Conservation (phyloP, 2,329 filamentous ascomycete genomes). For the Epichloe baconii region DNA sequence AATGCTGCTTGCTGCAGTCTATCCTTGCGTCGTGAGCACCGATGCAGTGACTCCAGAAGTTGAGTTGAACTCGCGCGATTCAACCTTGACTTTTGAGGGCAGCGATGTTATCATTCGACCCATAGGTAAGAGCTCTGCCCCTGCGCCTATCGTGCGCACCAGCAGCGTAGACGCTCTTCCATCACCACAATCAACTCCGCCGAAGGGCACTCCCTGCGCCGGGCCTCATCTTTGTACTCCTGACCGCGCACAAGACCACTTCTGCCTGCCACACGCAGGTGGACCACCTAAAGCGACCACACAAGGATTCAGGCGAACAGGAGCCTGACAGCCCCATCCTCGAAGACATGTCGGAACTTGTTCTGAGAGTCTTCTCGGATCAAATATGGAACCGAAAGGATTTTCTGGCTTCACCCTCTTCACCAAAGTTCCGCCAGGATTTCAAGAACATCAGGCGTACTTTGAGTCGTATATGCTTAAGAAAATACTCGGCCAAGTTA, state of each 20-base stretch:
- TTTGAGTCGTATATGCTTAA: constrained; percentile 84
- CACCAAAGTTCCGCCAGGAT: constrained; percentile 79
- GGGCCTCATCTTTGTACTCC: constrained; percentile 79
- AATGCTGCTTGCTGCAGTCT: constrained; percentile 65
- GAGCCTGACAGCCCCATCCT: constrained; percentile 56
- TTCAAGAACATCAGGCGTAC: constrained; percentile 87
- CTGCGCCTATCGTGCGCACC: constrained; percentile 61
- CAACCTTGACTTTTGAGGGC: constrained; percentile 71
- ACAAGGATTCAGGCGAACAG: constrained; percentile 17
- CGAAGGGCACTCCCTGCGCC: constrained; percentile 49
- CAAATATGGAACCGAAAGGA: constrained; percentile 80
- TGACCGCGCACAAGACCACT: constrained; percentile 56
- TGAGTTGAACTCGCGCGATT: constrained; percentile 75
- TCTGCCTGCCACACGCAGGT: constrained; percentile 37
- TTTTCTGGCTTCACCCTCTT: constrained; percentile 80
- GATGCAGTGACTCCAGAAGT: constrained; percentile 73
- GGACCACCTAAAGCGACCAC: constrained; percentile 10
- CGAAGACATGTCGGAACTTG: constrained; percentile 63
- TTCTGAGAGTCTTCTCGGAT: constrained; percentile 70
- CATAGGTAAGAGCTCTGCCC: constrained; percentile 42
- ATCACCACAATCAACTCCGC: constrained; percentile 32
- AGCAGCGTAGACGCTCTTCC: constrained; percentile 41
- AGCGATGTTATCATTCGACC: constrained; percentile 74
- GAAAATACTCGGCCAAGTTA: constrained; percentile 58
- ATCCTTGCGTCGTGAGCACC: constrained; percentile 76